Conservation (phyloP, 2,329 filamentous ascomycete genomes). For the Fusarium succisae region DNA sequence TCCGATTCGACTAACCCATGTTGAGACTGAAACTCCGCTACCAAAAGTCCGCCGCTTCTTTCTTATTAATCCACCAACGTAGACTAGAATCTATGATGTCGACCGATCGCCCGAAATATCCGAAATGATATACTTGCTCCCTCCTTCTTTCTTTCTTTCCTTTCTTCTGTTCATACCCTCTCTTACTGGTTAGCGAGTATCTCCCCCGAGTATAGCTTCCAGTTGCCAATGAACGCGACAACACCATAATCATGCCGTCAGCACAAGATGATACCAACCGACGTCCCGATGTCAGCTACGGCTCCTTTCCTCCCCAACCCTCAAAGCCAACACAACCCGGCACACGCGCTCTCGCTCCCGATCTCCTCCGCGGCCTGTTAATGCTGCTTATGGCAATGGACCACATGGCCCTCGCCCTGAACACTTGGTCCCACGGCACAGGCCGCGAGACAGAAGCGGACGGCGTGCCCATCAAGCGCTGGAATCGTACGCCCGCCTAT, state of each 20-base stretch:
- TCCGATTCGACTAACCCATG: slow-evolving; percentile 1
- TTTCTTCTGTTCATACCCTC: neutral
- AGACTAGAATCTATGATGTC: slow-evolving; percentile 11
- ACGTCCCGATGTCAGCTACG: neutral
- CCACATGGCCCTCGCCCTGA: slow-evolving; percentile 52
- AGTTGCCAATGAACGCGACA: neutral
- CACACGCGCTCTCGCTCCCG: slow-evolving; percentile 53
- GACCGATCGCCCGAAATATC: slow-evolving; percentile 24
- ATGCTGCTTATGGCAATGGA: slow-evolving; percentile 58
- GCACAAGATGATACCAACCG: neutral
- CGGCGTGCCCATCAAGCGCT: slow-evolving; percentile 46
- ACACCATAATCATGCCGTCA: neutral
- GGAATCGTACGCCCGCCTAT: slow-evolving; percentile 52
- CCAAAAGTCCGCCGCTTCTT: slow-evolving; percentile 1
- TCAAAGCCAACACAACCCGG: slow-evolving; percentile 30
- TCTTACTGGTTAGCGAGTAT: neutral
- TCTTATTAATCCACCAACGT: slow-evolving; percentile 19
- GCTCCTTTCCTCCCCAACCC: slow-evolving; percentile 17
- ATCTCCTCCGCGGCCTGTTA: slow-evolving; percentile 56
- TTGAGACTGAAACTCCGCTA: slow-evolving; percentile 16
- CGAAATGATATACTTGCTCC: neutral
- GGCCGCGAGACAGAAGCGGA: slow-evolving; percentile 50
- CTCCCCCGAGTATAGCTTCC: neutral
- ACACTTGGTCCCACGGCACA: slow-evolving; percentile 54
- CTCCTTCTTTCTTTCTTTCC: neutral